Conservation (phyloP, 257 asterid genomes). For the Solanum bulbocastanum region DNA sequence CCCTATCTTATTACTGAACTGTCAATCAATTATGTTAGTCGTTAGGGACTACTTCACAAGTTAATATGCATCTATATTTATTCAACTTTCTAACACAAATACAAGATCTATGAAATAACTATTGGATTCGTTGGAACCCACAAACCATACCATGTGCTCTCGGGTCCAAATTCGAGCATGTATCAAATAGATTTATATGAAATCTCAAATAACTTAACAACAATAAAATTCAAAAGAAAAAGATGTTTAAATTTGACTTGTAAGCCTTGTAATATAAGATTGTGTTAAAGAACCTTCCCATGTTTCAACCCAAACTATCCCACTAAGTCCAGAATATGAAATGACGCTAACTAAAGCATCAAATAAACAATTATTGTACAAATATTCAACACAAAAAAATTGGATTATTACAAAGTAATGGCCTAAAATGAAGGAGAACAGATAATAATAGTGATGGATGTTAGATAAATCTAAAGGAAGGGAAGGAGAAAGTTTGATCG, state of each 20-base stretch:
- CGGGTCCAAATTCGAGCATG: too few species aligned
- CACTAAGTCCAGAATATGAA: not conserved
- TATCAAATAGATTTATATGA: too few species aligned
- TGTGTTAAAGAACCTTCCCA: not conserved
- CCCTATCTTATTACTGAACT: rapidly evolving
- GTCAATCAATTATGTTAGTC: too few species aligned
- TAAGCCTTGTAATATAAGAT: not conserved
- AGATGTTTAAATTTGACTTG: not conserved
- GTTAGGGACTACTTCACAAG: too few species aligned
- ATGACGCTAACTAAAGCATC: not conserved
- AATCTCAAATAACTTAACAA: not conserved
- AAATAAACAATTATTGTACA: not conserved
- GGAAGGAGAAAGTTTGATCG: not conserved
- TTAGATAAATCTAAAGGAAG: not conserved
- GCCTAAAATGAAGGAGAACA: not conserved
- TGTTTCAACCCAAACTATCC: not conserved
- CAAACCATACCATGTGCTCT: too few species aligned
- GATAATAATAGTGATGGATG: not conserved
- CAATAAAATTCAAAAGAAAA: too few species aligned
- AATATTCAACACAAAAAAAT: not conserved
- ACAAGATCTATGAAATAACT: too few species aligned
- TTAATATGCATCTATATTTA: too few species aligned
- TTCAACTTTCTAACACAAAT: too few species aligned
- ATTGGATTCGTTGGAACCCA: too few species aligned
- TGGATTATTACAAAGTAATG: not conserved